Evolutionary conservation across 768 basidiomycete genomes (phyloP), one percentile per base, ranked within the genome.

Genomic region (Xerocomellus intermedius): DNA sequence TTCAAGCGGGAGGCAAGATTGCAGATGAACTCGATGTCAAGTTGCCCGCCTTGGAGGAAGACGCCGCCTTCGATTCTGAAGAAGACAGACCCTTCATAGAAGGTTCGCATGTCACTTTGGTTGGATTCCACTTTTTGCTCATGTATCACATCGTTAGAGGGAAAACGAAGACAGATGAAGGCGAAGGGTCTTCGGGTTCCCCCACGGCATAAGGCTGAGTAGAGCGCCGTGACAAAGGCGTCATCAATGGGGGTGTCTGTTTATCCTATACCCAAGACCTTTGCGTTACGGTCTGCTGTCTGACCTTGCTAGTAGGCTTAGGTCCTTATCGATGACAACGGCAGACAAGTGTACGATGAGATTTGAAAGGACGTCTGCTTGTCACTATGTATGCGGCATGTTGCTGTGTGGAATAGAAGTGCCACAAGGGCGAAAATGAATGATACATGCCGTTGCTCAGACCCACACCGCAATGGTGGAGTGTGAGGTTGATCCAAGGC

Each of bases 61-160:
- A 71, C n/a, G 64, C 76, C 46, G 77, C 70, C 19, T 95, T 94
- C 66, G 80, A 91, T 69, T 82, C 83, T 0, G 87, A 83, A 10
- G 92, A 89, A 68, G 93, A 95, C 70, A 75, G 74, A 60, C 79
- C 79, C 14, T 86, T 89, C 63, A 84, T 98, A 55, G 79, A 90
- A 73, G 91, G 94, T 93, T 62, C 59, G 87, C 75, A 30, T 42
- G 19, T 41, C 48, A 14, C 21, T 42, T 42, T 54, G 5, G 19
- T 54, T 48, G 35, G 9, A 39, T 28, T 48, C 10, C 13, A 36
- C 12, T 14, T 44, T 54, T 39, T 48, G 16, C 30, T 54, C 22
- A 47, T 51, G 32, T 24, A 48, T 64, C 48, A 47, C 57, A 21
- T 21, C 21, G 2, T 36, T 68, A 91, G 89, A 87, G 73, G 80